Evolutionary conservation across 768 basidiomycete genomes (phyloP).

Genomic region (Lentinus brumalis): DNA sequence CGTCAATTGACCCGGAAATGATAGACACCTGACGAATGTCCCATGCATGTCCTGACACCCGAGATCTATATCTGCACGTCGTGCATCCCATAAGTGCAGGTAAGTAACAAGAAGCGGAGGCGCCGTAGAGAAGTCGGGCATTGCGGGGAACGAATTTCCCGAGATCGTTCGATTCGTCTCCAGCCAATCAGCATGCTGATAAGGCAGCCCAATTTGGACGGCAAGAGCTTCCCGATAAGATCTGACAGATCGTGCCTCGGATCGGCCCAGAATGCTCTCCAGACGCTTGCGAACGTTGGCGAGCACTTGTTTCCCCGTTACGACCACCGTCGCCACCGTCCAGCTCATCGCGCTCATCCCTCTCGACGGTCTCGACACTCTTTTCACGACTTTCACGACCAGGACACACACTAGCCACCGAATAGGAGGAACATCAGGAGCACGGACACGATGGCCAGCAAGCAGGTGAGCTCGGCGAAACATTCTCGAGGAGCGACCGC

Average conservation of each 20-base stretch:
- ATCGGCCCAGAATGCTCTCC: constrained; percentile 1
- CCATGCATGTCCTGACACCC: too few species aligned
- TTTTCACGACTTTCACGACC: neutral
- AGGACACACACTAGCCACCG: neutral
- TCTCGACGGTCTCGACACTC: neutral
- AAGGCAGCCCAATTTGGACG: neutral
- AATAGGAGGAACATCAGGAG: neutral
- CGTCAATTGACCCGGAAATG: too few species aligned
- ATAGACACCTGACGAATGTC: too few species aligned
- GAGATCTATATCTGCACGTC: too few species aligned
- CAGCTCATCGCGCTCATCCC: neutral
- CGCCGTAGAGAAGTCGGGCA: neutral
- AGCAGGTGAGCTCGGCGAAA: constrained; percentile 47
- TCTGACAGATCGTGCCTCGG: constrained; percentile 19
- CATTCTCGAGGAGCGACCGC: neutral
- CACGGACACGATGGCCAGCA: constrained; percentile 56
- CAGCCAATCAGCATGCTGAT: constrained; percentile 11
- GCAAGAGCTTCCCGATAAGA: constrained; percentile 23
- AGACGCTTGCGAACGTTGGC: neutral
- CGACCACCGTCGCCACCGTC: constrained; percentile 18
- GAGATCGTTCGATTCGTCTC: constrained; percentile 9
- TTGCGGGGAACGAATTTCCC: neutral
- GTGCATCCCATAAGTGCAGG: too few species aligned
- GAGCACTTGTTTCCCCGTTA: constrained; percentile 13
- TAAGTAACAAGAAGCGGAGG: too few species aligned